Percentiles rank a stretch among this genome's conserved stretches.
Conservation (phyloP, 2,329 filamentous ascomycete genomes). For the Diplodia mutila region DNA sequence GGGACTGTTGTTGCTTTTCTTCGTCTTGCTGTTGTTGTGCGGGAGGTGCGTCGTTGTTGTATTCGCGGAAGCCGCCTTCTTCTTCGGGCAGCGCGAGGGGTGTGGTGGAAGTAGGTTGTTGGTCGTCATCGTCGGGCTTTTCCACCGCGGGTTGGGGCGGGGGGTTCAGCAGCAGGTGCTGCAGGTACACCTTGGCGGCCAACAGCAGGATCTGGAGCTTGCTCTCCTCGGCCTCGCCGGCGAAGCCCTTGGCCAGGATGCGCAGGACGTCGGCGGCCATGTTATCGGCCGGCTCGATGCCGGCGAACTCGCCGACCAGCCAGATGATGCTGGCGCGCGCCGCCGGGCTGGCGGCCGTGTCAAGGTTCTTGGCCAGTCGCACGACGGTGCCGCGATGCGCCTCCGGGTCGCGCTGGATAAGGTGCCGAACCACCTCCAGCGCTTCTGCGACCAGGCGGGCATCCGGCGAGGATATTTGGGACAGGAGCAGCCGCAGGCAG, state of each 20-base stretch:
- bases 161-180: conserved; percentile 72
- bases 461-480: conserved; percentile 86
- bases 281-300: conserved; percentile 77
- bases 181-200: conserved; percentile 94
- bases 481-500: conserved; percentile 80
- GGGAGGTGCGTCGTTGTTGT: conserved; percentile 30
- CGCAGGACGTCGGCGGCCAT: conserved; percentile 91
- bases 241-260: conserved; percentile 83
- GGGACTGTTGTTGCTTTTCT: conserved; percentile 36
- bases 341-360: conserved; percentile 82
- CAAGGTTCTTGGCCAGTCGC: conserved; percentile 85
- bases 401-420: conserved; percentile 88
- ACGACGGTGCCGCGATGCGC: conserved; percentile 85
- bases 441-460: conserved; percentile 89
- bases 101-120: conserved; percentile 15
- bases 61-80: conserved; percentile 28
- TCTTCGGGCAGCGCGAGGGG: conserved; percentile 15
- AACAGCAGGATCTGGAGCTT: conserved; percentile 91
- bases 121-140: background rate
- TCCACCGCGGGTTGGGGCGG: conserved; percentile 30
- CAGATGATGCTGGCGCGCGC: conserved; percentile 95
- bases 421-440: conserved; percentile 89
- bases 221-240: conserved; percentile 79
- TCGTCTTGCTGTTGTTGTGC: conserved; percentile 28
- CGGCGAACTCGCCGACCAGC: conserved; percentile 94